A percentile compares a stretch with the other conserved stretches of the same genome.
Evolutionary conservation across 2,329 filamentous ascomycete genomes (phyloP).

Genomic region (Coleophoma crateriformis): DNA sequence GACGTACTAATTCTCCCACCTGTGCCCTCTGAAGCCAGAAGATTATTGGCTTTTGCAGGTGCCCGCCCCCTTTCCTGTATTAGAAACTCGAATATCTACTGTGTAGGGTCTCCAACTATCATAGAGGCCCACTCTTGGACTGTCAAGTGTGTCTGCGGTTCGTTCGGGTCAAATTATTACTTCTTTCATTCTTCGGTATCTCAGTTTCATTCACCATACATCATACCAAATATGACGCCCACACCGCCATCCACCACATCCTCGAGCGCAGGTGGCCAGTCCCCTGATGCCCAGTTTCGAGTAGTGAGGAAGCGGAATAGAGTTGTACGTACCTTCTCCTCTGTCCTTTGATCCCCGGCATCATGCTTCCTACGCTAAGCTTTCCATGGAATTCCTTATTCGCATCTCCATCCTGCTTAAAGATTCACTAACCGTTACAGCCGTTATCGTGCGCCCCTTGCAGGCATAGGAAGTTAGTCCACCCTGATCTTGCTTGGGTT

Average conservation of each 20-base stretch:
- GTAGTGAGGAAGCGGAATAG: conserved; percentile 90
- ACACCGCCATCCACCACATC: conserved; percentile 75
- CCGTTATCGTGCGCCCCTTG: conserved; percentile 90
- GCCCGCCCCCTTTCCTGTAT: conserved; percentile 2
- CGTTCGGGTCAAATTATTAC: neutral
- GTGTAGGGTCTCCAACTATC: conserved; percentile 3
- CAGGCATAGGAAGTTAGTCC: conserved; percentile 77
- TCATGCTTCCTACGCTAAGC: too few relatives aligned
- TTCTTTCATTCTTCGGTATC: conserved; percentile 1
- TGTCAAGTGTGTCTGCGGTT: conserved; percentile 2
- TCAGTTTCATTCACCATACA: conserved; percentile 1
- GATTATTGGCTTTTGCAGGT: conserved; percentile 12
- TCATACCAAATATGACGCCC: conserved; percentile 53
- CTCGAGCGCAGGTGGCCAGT: conserved; percentile 67
- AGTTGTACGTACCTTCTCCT: conserved; percentile 34
- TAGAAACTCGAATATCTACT: conserved; percentile 7
- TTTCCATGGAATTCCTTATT: too few relatives aligned
- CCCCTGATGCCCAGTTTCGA: conserved; percentile 80
- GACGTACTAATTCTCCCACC: conserved; percentile 2
- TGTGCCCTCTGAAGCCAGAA: conserved; percentile 1
- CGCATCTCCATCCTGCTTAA: too few relatives aligned
- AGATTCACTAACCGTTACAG: too few relatives aligned
- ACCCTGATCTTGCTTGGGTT: neutral
- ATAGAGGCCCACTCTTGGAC: conserved; percentile 11
- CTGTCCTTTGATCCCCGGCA: too few relatives aligned